A percentile compares a stretch with the other conserved stretches of the same genome.
Evolutionary conservation across 208 protist species (phyloP).

Genomic region (Naegleria lovaniensis): DNA sequence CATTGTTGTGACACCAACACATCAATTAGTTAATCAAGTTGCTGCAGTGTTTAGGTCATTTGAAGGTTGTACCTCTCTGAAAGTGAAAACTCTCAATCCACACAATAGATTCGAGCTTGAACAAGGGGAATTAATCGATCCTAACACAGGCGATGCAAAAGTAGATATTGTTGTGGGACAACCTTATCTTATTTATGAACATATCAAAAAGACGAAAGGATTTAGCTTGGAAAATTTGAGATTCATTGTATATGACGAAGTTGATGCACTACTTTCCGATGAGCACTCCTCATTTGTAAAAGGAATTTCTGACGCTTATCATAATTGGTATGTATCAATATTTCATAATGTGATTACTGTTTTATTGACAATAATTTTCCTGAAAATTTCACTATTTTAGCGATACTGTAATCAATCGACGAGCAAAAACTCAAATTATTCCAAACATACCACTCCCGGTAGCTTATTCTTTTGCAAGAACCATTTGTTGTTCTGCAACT

Average conservation of each 20-base stretch:
- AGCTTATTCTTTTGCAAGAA: neutral
- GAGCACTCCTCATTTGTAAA: neutral
- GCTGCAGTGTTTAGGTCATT: neutral
- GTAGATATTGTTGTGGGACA: neutral
- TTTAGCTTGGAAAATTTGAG: neutral
- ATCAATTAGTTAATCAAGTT: neutral
- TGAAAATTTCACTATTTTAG: neutral
- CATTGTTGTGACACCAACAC: neutral
- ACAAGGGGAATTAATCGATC: neutral
- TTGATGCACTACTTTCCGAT: neutral
- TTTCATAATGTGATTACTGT: neutral
- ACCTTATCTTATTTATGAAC: neutral
- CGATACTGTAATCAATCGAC: neutral
- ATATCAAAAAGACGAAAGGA: neutral
- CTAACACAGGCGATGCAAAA: neutral
- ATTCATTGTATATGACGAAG: constrained; percentile 15
- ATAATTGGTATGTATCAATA: neutral
- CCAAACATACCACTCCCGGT: neutral
- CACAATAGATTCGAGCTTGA: neutral
- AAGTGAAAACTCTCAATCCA: neutral
- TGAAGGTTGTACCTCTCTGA: neutral
- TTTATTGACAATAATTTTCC: neutral
- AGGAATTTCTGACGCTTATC: neutral
- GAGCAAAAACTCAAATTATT: neutral
- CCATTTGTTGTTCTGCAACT: constrained; percentile 4